These are phyloP conservation scores for Fusarium udum DNA, from an alignment of 2,329 filamentous ascomycete genomes.

Conservation along the genomic window DNA sequence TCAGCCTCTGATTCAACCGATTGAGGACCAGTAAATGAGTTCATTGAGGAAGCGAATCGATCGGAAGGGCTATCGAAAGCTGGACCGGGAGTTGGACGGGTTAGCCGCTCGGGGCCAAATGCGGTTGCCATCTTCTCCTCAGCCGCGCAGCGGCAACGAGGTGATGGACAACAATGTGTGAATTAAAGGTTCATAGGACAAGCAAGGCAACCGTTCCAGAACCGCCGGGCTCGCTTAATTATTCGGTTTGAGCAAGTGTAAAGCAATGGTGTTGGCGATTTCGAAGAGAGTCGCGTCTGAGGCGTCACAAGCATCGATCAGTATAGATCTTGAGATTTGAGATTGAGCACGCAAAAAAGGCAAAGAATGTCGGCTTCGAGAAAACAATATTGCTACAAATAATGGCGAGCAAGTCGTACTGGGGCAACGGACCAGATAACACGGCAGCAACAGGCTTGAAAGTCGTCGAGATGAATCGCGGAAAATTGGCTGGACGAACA, in stretches of 20 bases:
- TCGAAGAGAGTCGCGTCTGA: conserved; percentile 25
- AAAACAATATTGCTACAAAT: conserved; percentile 14
- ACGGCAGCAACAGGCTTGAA: conserved; percentile 30
- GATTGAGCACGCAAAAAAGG: conserved; percentile 15
- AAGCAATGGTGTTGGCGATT: not conserved
- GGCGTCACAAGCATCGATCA: conserved; percentile 33
- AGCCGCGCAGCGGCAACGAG: conserved; percentile 61
- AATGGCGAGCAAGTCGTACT: conserved; percentile 10
- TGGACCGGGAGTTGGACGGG: conserved; percentile 43
- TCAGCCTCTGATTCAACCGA: conserved; percentile 25
- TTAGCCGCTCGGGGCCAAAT: conserved; percentile 50
- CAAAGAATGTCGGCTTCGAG: conserved; percentile 10
- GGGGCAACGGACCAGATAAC: conserved; percentile 37
- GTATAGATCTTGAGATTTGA: conserved; percentile 28
- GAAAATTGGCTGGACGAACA: conserved; percentile 42
- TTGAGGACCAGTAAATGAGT: conserved; percentile 25
- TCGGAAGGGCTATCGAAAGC: conserved; percentile 41
- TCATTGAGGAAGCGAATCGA: conserved; percentile 37
- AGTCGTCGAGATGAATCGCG: conserved; percentile 35
- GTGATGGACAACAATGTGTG: conserved; percentile 52
- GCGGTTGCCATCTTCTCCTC: conserved; percentile 55
- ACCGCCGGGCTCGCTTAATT: conserved; percentile 19
- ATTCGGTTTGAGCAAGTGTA: conserved; percentile 3
- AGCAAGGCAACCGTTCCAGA: conserved; percentile 4
- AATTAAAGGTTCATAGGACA: conserved; percentile 53